Evolutionary conservation across 306 rosid species (phyloP).

Genomic region (Morella rubra): DNA sequence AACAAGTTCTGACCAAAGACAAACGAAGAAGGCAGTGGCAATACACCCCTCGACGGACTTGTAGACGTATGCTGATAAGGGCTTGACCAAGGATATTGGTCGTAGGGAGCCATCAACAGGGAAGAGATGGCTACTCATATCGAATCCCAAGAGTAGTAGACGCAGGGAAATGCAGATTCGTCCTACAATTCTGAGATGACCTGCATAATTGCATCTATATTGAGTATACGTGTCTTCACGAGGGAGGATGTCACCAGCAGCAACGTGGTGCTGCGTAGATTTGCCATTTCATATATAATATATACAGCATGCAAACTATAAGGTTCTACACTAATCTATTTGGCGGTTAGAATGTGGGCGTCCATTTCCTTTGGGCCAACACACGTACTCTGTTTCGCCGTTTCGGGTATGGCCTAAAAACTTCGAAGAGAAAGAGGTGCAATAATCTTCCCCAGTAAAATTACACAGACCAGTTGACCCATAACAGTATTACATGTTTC

Average conservation of each 20-base stretch:
- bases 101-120: not conserved
- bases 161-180: not conserved
- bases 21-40: no score
- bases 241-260: not conserved
- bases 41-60: conserved; percentile 11
- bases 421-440: no score
- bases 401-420: no score
- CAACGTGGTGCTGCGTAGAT: conserved; percentile 23
- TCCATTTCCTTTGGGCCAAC: no score
- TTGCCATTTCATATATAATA: conserved; percentile 8
- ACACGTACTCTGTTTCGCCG: no score
- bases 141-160: not conserved
- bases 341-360: not conserved
- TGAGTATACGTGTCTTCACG: conserved; percentile 4
- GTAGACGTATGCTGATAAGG: not conserved
- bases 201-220: no score
- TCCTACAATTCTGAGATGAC: not conserved
- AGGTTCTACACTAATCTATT: not conserved
- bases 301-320: conserved; percentile 6
- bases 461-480: no score
- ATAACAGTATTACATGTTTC: no score
- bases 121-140: conserved; percentile 25
- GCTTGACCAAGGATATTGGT: conserved; percentile 12
- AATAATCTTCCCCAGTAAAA: no score
- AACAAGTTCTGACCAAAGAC: no score